phyloP scores from a whole-genome alignment of 73 alveolate species.

The Breviolum minutum region DNA sequence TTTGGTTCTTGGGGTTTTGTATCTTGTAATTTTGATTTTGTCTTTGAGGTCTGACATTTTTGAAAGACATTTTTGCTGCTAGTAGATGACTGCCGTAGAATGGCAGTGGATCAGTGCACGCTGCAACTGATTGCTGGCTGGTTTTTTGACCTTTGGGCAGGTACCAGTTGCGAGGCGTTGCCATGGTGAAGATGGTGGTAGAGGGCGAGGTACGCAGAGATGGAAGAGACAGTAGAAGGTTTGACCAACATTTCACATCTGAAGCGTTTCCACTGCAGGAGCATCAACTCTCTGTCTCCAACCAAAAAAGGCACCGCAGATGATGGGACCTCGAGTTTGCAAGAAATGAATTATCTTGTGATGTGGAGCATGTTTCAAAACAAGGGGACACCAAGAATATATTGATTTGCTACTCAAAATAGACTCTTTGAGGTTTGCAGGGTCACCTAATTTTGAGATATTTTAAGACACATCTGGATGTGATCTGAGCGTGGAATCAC shows the following conservation, averaged over 20 bases:
- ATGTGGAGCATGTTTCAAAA: too few species aligned
- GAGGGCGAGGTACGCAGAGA: conserved; percentile 24
- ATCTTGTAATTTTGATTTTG: too few species aligned
- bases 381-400: too few species aligned
- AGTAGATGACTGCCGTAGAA: too few species aligned
- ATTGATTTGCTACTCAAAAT: too few species aligned
- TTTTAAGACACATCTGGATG: neutral
- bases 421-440: too few species aligned
- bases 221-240: neutral
- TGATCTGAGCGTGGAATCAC: neutral
- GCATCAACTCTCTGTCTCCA: conserved; percentile 45
- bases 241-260: neutral
- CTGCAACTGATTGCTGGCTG: neutral
- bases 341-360: too few species aligned
- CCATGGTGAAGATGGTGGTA: conserved; percentile 45
- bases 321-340: neutral
- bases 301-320: conserved; percentile 50
- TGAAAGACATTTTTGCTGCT: too few species aligned
- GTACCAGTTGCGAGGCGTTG: conserved; percentile 37
- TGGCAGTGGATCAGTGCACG: neutral
- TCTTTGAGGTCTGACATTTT: too few species aligned
- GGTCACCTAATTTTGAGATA: neutral
- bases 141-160: neutral
- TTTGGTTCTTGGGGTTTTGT: neutral
- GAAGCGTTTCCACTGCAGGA: conserved; percentile 3